Conservation (phyloP, 2,329 filamentous ascomycete genomes). For the Phaeosphaeriaceae sp. region DNA sequence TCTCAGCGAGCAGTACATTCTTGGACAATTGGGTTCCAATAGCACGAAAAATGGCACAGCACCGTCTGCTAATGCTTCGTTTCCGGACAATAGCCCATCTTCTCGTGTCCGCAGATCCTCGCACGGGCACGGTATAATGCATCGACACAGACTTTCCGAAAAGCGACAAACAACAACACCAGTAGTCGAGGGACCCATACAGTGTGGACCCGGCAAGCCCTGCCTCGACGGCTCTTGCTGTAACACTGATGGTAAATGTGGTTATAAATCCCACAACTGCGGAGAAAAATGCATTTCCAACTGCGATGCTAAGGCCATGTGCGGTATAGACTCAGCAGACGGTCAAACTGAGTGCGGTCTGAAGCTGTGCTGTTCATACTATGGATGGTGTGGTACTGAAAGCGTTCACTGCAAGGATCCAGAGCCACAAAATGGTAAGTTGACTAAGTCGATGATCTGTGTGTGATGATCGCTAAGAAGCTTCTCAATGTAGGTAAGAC, state of each 20-base stretch:
- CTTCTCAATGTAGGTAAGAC: conserved; percentile 3
- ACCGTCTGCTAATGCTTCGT: background rate
- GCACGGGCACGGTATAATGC: background rate
- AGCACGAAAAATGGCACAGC: conserved; percentile 4
- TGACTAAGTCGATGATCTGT: background rate
- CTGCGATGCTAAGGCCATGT: conserved; percentile 21
- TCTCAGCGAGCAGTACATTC: conserved; percentile 10
- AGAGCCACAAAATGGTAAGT: conserved; percentile 16
- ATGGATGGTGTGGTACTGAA: conserved; percentile 27
- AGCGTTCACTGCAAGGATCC: conserved; percentile 22
- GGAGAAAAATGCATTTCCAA: conserved; percentile 10
- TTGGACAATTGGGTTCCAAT: conserved; percentile 7
- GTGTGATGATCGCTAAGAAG: background rate
- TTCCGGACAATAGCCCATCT: background rate
- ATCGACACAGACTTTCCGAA: background rate
- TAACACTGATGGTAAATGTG: conserved; percentile 17
- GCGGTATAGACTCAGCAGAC: conserved; percentile 16
- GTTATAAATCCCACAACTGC: conserved; percentile 14
- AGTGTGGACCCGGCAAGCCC: conserved; percentile 16
- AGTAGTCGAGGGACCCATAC: conserved; percentile 14
- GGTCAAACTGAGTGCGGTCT: conserved; percentile 15
- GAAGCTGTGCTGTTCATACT: conserved; percentile 23
- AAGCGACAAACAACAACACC: background rate
- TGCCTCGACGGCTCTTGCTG: conserved; percentile 15
- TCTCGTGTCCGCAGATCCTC: background rate